These are phyloP conservation scores for Murraya koenigii DNA, from an alignment of 345 rosid genomes.

Conservation along the genomic window DNA sequence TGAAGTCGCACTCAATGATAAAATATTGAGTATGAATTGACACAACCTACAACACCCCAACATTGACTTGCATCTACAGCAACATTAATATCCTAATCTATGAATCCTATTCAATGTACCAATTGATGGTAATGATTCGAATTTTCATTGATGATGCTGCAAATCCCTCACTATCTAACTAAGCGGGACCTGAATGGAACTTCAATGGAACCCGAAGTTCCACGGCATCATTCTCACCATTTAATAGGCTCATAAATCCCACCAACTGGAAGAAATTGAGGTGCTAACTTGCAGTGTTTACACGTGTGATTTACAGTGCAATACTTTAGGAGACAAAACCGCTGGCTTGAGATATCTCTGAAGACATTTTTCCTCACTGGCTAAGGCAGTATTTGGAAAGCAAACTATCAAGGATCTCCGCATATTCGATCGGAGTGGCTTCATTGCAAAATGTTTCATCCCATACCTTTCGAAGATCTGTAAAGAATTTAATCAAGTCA, in stretches of 20 bases:
- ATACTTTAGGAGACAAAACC: neutral
- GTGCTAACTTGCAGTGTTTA: neutral
- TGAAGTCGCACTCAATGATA: too few relatives aligned
- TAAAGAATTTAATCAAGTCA: constrained; percentile 23
- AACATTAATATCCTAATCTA: neutral
- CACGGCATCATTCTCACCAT: neutral
- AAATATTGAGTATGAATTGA: too few relatives aligned
- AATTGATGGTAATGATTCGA: neutral
- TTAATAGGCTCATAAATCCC: neutral
- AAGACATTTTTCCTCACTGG: constrained; percentile 14
- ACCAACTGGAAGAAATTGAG: neutral
- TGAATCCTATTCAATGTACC: neutral
- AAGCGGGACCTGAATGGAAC: neutral
- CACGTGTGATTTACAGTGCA: neutral
- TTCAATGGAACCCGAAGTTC: neutral
- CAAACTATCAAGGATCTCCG: constrained; percentile 58
- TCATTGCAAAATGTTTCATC: constrained; percentile 57
- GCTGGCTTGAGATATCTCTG: neutral
- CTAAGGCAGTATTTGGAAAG: constrained; percentile 47
- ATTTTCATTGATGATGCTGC: neutral
- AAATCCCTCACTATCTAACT: neutral
- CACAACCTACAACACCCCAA: neutral
- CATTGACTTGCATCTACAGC: neutral
- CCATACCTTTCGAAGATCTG: constrained; percentile 82
- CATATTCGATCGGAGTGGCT: constrained; percentile 58